Evolutionary conservation across 2,329 filamentous ascomycete species (phyloP).

Genomic region (Talaromyces sp.): DNA sequence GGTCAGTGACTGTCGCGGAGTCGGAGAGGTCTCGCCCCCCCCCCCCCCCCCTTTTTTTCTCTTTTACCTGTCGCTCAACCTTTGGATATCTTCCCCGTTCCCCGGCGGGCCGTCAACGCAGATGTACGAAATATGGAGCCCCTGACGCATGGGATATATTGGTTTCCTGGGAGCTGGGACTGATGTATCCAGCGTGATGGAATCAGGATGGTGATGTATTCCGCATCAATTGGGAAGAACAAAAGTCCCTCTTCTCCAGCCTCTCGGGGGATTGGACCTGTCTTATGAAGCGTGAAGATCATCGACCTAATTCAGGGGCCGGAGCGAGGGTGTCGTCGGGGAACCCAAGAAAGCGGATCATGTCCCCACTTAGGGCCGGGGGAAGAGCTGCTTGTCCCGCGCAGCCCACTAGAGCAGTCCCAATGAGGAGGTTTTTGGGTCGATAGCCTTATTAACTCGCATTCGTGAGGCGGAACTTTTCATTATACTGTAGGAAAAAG

Average conservation of each 20-base stretch:
- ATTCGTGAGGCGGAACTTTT: too few relatives aligned
- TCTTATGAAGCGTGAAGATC: slow-evolving; percentile 1
- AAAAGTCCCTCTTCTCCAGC: not conserved
- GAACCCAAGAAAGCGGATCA: slow-evolving; percentile 1
- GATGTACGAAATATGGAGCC: not conserved
- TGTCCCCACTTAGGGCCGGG: slow-evolving; percentile 4
- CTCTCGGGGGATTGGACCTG: not conserved
- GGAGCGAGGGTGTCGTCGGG: not conserved
- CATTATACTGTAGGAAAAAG: not conserved
- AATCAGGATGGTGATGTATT: too few relatives aligned
- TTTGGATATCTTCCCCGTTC: not conserved
- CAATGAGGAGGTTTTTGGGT: not conserved
- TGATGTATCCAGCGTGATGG: not conserved
- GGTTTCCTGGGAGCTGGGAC: not conserved
- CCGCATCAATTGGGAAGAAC: not conserved
- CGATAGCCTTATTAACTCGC: not conserved
- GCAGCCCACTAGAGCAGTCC: not conserved
- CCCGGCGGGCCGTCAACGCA: slow-evolving; percentile 4
- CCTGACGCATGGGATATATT: not conserved
- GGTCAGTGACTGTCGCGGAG: not conserved
- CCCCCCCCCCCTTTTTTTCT: too few relatives aligned
- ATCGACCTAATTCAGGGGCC: not conserved
- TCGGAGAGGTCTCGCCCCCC: not conserved
- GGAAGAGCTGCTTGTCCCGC: not conserved
- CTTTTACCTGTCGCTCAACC: not conserved